Evolutionary conservation across 2,329 filamentous ascomycete species (phyloP), one percentile per base, ranked within the genome.

Genomic region (Cercospora sp.): DNA sequence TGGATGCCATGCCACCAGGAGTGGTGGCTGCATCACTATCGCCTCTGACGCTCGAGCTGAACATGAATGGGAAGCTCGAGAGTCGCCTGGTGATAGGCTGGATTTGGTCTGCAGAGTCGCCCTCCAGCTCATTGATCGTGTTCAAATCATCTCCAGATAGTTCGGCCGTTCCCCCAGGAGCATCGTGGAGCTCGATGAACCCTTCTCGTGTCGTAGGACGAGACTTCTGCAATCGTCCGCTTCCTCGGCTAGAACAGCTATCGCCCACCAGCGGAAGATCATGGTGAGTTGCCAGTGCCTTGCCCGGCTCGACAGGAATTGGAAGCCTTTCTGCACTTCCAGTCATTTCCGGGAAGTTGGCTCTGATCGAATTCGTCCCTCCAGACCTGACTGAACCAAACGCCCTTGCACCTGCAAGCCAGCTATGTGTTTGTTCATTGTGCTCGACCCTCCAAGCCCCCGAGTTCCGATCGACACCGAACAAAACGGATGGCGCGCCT

Each of bases 71-170:
- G 18, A 64, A 64, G 53, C 62, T 64, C 23, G 62, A 64, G 36
- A 64, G 51, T 23, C 62, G 55, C 28, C 62, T 39, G 3, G 53
- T 26, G 23, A 23, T 48, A 12, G 62, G 33, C 5, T 30, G 31
- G 48, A 51, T 63, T 18, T 60, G 58, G 6, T 45, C 16, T 6
- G 66, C 36, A 20, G 66, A 63, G 23, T 63, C 66, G 12, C 36
- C 63, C 16, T 68, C 66, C 42, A 68, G 20, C 36, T 68, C 66
- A 10, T 60, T 62, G 20, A 65, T 65, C 18, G 57, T 63, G 13
- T 58, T 58, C 26, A 68, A 13, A 20, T 63, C 63, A 45, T 68
- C 66, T 20, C 63, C 63, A 20, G 48, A 26, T 26, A 68, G 18
- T 39, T 68, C 66, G n/a, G 23, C 18, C 8, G 30, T n/a, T n/a